Evolutionary conservation across 148 eudicot species (phyloP), one percentile per base, ranked within the genome.

Genomic region (Rhododendron williamsianum): DNA sequence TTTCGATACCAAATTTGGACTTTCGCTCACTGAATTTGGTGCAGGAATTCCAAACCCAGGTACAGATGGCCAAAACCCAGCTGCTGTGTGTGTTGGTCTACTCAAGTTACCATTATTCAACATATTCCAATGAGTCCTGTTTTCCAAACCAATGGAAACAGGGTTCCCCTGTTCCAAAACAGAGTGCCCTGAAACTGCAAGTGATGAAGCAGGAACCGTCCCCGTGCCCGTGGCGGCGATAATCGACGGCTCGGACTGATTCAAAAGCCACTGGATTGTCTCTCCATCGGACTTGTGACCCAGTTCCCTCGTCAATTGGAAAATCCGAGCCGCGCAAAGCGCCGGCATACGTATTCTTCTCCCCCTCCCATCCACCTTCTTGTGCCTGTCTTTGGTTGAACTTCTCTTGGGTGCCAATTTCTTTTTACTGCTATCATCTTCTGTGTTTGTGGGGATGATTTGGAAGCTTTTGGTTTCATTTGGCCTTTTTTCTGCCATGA

Each of bases 261-360:
- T 93, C 19, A 93, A 41, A 10, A 93, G 90, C 93, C 95, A 93
- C 43, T 92, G 93, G 36, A 92, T 86, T 0, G 94, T 91, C 80
- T 92, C 93, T 0, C 94, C 91, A 15, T 89, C 91, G 0, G 91
- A 86, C 52, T 86, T 89, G 49, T 89, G 88, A 13, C 91, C 91
- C 87, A 93, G 85, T 88, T 93, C 94, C 85, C 80, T 90, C 0
- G 94, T 93, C 71, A 93, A 82, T 77, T 93, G 94, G 76, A 93
- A 93, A 18, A 93, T 88, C 49, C 94, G 85, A 0, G 94, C 93
- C 4, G 93, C 94, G 78, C 91, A 91, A 9, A 93, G 85, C 2
- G 93, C 93, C 13, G 94, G 94, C 89, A 93, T 91, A 58, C 94
- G 69, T 7, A 92, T 93, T 52, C 94, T 91, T 84, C 94, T 87